Evolutionary conservation across 805 yeast species (phyloP).

Genomic region (Kregervanrija delftensis): DNA sequence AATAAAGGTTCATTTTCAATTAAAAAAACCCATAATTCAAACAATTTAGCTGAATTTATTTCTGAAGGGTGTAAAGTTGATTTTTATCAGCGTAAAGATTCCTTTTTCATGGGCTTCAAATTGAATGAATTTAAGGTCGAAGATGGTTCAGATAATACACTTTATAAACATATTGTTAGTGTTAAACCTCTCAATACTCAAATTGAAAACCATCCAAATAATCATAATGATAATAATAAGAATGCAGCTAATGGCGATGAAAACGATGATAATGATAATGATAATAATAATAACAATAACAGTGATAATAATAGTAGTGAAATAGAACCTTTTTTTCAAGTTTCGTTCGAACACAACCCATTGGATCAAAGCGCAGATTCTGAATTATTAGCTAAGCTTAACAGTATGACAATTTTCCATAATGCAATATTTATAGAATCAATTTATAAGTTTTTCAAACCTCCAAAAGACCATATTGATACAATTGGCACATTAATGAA

Average conservation of each 20-base stretch:
- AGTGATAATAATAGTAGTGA: conserved; percentile 8
- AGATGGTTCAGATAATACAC: conserved; percentile 73
- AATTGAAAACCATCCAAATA: conserved; percentile 20
- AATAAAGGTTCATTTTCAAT: conserved; percentile 74
- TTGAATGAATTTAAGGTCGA: conserved; percentile 78
- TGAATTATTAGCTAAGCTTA: conserved; percentile 60
- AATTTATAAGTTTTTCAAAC: conserved; percentile 69
- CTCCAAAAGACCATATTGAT: conserved; percentile 79
- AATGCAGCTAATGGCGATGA: conserved; percentile 9
- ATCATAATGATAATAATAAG: not conserved
- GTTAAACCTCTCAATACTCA: conserved; percentile 55
- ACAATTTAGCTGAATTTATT: conserved; percentile 64
- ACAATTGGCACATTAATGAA: conserved; percentile 85
- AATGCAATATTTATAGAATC: conserved; percentile 79
- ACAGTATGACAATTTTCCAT: conserved; percentile 85
- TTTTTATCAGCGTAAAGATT: conserved; percentile 70
- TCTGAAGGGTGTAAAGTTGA: conserved; percentile 79
- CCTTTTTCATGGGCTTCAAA: conserved; percentile 64
- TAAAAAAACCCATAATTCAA: conserved; percentile 30
- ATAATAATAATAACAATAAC: not conserved
- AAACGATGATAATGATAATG: conserved; percentile 5
- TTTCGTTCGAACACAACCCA: conserved; percentile 82
- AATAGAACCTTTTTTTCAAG: conserved; percentile 67
- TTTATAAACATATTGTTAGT: conserved; percentile 84
- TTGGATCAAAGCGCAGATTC: conserved; percentile 81